phyloP scores from a whole-genome alignment of 306 rosid genomes.

The Alnus rubra region DNA sequence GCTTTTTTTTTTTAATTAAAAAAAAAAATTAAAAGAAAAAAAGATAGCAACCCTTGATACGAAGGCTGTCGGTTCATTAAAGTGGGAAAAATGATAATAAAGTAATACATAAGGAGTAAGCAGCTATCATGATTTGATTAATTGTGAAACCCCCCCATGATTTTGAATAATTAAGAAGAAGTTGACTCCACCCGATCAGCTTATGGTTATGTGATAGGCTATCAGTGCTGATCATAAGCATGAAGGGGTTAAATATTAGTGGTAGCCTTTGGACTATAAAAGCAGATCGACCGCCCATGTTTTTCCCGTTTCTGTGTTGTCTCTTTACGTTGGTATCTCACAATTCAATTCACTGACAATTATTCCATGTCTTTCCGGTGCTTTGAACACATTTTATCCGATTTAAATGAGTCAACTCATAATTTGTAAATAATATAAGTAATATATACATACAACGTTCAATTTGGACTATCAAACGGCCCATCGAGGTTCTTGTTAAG shows the following conservation, averaged over 20 bases:
- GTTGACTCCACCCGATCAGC: conserved; percentile 30
- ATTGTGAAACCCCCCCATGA: background rate
- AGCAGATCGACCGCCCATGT: conserved; percentile 20
- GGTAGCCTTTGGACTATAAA: background rate
- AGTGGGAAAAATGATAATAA: background rate
- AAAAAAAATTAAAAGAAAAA: background rate
- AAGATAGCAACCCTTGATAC: background rate
- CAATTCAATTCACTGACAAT: background rate
- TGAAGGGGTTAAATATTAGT: background rate
- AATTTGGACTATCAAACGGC: too few relatives aligned
- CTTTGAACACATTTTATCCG: too few relatives aligned
- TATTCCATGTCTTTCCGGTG: conserved; percentile 6
- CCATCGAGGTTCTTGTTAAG: too few relatives aligned
- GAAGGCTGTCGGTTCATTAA: background rate
- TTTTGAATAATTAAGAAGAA: background rate
- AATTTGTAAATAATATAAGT: too few relatives aligned
- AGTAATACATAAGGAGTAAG: conserved; percentile 6
- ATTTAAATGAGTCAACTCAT: too few relatives aligned
- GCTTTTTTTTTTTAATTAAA: background rate
- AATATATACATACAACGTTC: too few relatives aligned
- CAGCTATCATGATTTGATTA: conserved; percentile 12
- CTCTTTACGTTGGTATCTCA: conserved; percentile 33
- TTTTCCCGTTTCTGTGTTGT: conserved; percentile 19
- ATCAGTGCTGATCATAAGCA: conserved; percentile 33
- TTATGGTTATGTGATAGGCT: conserved; percentile 45